phyloP scores from a whole-genome alignment of 1,284 basidiomycete genomes.

The Irpex sp. region DNA sequence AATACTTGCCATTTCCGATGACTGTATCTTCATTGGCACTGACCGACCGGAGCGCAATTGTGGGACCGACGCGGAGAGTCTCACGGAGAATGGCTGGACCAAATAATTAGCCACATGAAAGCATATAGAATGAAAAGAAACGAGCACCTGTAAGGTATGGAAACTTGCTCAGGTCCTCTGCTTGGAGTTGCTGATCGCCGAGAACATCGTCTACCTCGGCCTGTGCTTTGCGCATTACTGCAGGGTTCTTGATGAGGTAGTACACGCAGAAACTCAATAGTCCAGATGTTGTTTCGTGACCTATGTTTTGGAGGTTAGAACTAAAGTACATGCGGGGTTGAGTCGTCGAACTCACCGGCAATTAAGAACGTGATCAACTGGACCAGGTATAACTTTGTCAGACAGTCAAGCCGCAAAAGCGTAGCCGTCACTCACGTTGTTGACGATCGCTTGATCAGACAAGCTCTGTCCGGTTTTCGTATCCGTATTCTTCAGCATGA shows the following conservation, averaged over 20 bases:
- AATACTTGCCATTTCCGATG: slow-evolving; percentile 37
- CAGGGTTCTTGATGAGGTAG: slow-evolving; percentile 43
- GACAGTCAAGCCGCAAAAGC: slow-evolving; percentile 25
- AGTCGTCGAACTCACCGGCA: slow-evolving; percentile 29
- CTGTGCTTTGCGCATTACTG: slow-evolving; percentile 39
- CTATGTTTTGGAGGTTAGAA: slow-evolving; percentile 11
- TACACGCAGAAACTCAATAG: slow-evolving; percentile 38
- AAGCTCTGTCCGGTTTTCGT: slow-evolving; percentile 42
- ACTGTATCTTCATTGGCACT: slow-evolving; percentile 34
- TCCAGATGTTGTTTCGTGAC: slow-evolving; percentile 48
- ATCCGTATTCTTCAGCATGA: slow-evolving; percentile 45
- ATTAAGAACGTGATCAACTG: slow-evolving; percentile 51
- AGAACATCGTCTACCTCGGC: slow-evolving; percentile 44
- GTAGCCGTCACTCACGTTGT: slow-evolving; percentile 30
- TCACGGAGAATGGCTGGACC: slow-evolving; percentile 42
- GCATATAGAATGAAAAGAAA: too few relatives aligned
- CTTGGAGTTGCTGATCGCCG: slow-evolving; percentile 33
- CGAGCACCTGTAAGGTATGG: slow-evolving; percentile 37
- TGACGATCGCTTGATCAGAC: slow-evolving; percentile 29
- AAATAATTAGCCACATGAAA: too few relatives aligned
- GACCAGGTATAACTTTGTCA: background rate
- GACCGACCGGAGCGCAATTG: slow-evolving; percentile 35
- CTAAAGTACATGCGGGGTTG: background rate
- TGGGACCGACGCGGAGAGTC: slow-evolving; percentile 39
- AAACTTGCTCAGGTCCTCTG: slow-evolving; percentile 38